A percentile compares a stretch with the other conserved stretches of the same genome.
These are phyloP conservation scores for Aaosphaeria pasadenensis DNA, from an alignment of 2,329 filamentous ascomycete genomes.

Conservation along the genomic window DNA sequence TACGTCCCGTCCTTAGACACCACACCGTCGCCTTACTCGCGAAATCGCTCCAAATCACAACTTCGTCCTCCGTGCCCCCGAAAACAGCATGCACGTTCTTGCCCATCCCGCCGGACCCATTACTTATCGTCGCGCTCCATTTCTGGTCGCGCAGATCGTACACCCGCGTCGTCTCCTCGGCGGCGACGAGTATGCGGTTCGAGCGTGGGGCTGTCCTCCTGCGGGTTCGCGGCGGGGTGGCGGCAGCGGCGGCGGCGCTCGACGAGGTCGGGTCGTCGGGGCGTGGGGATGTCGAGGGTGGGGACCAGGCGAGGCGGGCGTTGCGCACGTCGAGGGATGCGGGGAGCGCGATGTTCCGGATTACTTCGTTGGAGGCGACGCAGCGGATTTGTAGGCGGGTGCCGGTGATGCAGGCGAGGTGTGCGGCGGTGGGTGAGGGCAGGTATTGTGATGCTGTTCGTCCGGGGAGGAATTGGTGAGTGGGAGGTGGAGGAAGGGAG, in stretches of 20 bases:
- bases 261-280: conserved; percentile 1
- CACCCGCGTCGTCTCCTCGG: conserved; percentile 39
- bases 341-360: conserved; percentile 34
- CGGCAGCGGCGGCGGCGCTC: conserved; percentile 6
- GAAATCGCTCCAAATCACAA: conserved; percentile 44
- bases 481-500: conserved; percentile 6
- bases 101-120: conserved; percentile 49
- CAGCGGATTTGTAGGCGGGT: conserved; percentile 40
- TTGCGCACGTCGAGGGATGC: conserved; percentile 24
- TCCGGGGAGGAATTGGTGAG: conserved; percentile 15
- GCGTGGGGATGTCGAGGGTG: conserved; percentile 3
- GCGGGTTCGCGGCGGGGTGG: conserved; percentile 15
- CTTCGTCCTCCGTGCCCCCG: conserved; percentile 38
- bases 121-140: conserved; percentile 45
- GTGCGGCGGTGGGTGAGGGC: conserved; percentile 37
- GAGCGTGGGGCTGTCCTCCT: conserved; percentile 16
- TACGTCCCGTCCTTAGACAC: conserved; percentile 43
- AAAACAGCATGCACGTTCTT: conserved; percentile 46
- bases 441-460: conserved; percentile 6
- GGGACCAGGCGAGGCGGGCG: conserved; percentile 38
- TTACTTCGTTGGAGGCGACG: conserved; percentile 31
- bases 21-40: conserved; percentile 42
- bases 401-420: conserved; percentile 37
- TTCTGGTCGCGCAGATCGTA: conserved; percentile 42
- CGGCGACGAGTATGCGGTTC: conserved; percentile 40